Percentiles rank a stretch among this genome's conserved stretches.
Conservation (phyloP, 2,329 filamentous ascomycete species). For the Acephala macrosclerotiorum region DNA sequence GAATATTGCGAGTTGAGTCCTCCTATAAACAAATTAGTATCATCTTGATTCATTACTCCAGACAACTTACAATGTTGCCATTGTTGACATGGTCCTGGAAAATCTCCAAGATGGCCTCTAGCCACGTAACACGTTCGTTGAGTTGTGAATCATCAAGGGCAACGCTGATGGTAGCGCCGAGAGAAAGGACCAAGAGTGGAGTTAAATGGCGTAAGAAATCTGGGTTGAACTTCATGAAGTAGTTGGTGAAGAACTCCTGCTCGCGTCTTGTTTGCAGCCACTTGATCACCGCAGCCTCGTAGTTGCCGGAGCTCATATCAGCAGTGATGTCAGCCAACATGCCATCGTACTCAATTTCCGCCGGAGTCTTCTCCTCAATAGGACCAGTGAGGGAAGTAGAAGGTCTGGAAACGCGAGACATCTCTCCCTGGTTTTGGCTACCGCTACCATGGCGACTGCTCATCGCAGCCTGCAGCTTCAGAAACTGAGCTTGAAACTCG, state of each 20-base stretch:
- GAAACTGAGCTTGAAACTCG: slow-evolving; percentile 70
- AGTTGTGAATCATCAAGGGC: slow-evolving; percentile 61
- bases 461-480: slow-evolving; percentile 61
- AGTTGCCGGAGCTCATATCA: slow-evolving; percentile 66
- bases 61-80: slow-evolving; percentile 45
- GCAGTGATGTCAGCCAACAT: slow-evolving; percentile 66
- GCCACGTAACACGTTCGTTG: slow-evolving; percentile 64
- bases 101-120: slow-evolving; percentile 64
- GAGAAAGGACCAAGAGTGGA: slow-evolving; percentile 67
- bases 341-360: slow-evolving; percentile 62
- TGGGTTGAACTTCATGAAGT: slow-evolving; percentile 58
- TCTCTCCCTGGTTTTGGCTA: slow-evolving; percentile 19
- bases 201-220: slow-evolving; percentile 63
- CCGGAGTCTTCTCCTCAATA: slow-evolving; percentile 50
- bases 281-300: slow-evolving; percentile 68
- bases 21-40: slow-evolving; percentile 51
- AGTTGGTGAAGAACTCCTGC: slow-evolving; percentile 67
- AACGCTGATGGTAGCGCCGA: slow-evolving; percentile 69
- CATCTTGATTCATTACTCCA: background rate
- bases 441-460: slow-evolving; percentile 44
- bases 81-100: slow-evolving; percentile 48
- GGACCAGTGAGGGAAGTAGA: slow-evolving; percentile 37
- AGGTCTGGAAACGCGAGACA: slow-evolving; percentile 30
- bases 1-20: slow-evolving; percentile 60
- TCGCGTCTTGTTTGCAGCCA: slow-evolving; percentile 72